phyloP scores from a whole-genome alignment of 495 filamentous ascomycete genomes.

The Penicillium soppii region DNA sequence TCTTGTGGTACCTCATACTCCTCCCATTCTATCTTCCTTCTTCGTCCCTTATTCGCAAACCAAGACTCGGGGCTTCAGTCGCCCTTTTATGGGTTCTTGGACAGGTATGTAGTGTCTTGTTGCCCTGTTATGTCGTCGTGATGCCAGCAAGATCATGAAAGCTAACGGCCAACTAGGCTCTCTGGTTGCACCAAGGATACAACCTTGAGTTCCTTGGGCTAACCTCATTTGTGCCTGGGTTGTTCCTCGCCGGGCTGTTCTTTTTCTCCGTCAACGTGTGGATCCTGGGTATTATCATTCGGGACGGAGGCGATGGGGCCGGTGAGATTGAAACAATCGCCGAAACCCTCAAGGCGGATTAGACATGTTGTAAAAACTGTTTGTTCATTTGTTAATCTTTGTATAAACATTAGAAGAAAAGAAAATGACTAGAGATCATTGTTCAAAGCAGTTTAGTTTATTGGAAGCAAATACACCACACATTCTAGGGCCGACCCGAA shows the following conservation, averaged over 20 bases:
- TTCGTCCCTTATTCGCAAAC: conserved; percentile 65
- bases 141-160: background rate
- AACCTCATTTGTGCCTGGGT: conserved; percentile 81
- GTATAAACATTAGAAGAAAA: background rate
- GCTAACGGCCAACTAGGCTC: conserved; percentile 43
- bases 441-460: background rate
- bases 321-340: background rate
- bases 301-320: conserved; percentile 53
- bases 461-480: no score
- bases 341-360: background rate
- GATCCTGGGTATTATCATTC: conserved; percentile 78
- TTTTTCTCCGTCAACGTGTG: conserved; percentile 88
- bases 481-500: no score
- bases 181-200: conserved; percentile 89
- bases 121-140: background rate
- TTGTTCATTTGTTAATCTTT: no score
- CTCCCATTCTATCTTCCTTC: conserved; percentile 85
- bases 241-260: conserved; percentile 69
- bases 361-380: background rate
- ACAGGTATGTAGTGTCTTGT: conserved; percentile 44
- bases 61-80: conserved; percentile 59
- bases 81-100: conserved; percentile 68
- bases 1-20: conserved; percentile 95
- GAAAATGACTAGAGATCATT: background rate
- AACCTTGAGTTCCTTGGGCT: conserved; percentile 82